These are phyloP conservation scores for Ceratopteris richardii DNA, from an alignment of 75 land plant genomes.

Conservation along the genomic window DNA sequence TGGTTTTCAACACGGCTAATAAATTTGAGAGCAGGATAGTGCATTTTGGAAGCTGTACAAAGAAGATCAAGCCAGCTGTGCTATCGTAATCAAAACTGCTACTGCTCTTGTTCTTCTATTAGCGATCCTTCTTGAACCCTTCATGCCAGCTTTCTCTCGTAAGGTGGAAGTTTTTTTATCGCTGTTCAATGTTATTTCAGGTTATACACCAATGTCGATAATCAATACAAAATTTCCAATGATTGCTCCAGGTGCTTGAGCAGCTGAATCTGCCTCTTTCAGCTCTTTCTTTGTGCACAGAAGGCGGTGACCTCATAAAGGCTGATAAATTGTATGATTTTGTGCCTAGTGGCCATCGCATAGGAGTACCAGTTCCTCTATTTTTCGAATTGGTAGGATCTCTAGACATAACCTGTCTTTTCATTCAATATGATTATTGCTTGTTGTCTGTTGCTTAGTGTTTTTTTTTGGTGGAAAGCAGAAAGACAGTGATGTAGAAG, in stretches of 20 bases:
- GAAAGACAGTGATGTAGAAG: constrained; percentile 78
- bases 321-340: constrained; percentile 60
- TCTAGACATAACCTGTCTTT: not conserved
- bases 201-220: too few relatives aligned
- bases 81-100: constrained; percentile 72
- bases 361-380: constrained; percentile 79
- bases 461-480: constrained; percentile 10
- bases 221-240: too few relatives aligned
- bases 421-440: not conserved
- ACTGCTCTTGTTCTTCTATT: constrained; percentile 75
- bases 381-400: constrained; percentile 76
- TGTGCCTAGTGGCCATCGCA: constrained; percentile 69
- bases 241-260: constrained; percentile 44
- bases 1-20: too few relatives aligned
- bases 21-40: constrained; percentile 79
- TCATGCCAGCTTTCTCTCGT: constrained; percentile 85
- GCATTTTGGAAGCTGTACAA: constrained; percentile 94
- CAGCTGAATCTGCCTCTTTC: constrained; percentile 65
- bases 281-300: constrained; percentile 51
- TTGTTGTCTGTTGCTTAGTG: not conserved
- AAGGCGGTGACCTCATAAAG: constrained; percentile 46
- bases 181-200: too few relatives aligned
- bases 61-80: constrained; percentile 64
- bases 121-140: constrained; percentile 86
- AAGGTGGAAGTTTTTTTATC: constrained; percentile 50